These are phyloP conservation scores for Peronospora farinosa DNA, from an alignment of 352 stramenopile species.

Conservation along the genomic window DNA sequence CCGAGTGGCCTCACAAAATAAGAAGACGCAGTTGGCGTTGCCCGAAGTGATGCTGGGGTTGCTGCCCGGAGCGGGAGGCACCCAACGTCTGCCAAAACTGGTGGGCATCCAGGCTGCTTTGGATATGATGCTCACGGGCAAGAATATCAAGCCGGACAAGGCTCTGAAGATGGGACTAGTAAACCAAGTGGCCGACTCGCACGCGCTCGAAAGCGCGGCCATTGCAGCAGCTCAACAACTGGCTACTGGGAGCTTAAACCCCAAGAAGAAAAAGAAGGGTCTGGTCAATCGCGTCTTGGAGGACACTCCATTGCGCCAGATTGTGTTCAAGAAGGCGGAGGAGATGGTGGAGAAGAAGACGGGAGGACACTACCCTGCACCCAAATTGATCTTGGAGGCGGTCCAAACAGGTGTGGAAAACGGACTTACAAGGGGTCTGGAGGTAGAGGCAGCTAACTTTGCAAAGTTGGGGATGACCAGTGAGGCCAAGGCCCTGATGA, in stretches of 20 bases:
- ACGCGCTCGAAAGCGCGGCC: constrained; percentile 87
- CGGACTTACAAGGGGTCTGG: constrained; percentile 70
- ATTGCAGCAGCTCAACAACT: constrained; percentile 87
- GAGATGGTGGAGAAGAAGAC: constrained; percentile 97
- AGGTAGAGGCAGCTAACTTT: constrained; percentile 94
- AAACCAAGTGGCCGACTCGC: constrained; percentile 90
- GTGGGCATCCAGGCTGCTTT: constrained; percentile 90
- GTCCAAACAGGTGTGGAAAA: constrained; percentile 84
- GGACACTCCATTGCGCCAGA: constrained; percentile 89
- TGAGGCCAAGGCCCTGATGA: constrained; percentile 94
- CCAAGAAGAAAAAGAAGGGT: constrained; percentile 87
- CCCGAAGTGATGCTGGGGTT: constrained; percentile 97
- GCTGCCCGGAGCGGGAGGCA: constrained; percentile 96
- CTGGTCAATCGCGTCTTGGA: constrained; percentile 89
- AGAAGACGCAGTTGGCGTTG: constrained; percentile 94
- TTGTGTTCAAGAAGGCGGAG: constrained; percentile 92
- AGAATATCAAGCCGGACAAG: constrained; percentile 93
- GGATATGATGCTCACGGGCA: constrained; percentile 97
- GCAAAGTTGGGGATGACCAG: constrained; percentile 93
- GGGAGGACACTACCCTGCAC: constrained; percentile 94
- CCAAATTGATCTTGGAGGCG: constrained; percentile 91
- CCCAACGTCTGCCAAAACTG: constrained; percentile 92
- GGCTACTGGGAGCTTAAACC: constrained; percentile 87
- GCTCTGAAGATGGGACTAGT: constrained; percentile 97
- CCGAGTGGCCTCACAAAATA: constrained; percentile 90